phyloP scores from a whole-genome alignment of 2,329 filamentous ascomycete genomes.

The Ceratocystis alfenasii region DNA sequence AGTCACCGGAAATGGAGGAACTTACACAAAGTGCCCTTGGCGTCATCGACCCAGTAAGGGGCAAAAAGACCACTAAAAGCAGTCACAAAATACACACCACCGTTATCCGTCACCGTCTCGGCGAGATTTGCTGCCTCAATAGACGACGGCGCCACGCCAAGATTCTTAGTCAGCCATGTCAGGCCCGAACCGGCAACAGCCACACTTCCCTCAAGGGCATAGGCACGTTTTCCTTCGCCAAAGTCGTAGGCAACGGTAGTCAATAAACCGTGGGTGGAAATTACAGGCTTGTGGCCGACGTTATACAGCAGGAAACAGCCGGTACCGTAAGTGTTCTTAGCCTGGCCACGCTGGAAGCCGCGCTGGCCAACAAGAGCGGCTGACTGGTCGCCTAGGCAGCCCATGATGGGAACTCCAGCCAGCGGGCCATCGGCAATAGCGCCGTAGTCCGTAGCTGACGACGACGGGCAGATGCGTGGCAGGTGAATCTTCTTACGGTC shows the following conservation, averaged over 20 bases:
- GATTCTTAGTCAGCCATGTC: slow-evolving; percentile 57
- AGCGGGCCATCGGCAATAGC: slow-evolving; percentile 52
- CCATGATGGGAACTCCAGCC: slow-evolving; percentile 61
- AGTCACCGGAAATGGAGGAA: slow-evolving; percentile 21
- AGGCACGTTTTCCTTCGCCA: slow-evolving; percentile 47
- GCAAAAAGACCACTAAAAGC: slow-evolving; percentile 86
- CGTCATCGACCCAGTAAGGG: slow-evolving; percentile 90
- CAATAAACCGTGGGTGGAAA: slow-evolving; percentile 70
- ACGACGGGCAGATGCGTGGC: slow-evolving; percentile 74
- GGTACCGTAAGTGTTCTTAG: slow-evolving; percentile 86
- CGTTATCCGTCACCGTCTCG: slow-evolving; percentile 53
- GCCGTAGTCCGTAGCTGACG: slow-evolving; percentile 62
- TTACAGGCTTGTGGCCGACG: slow-evolving; percentile 70
- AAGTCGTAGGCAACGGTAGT: slow-evolving; percentile 84
- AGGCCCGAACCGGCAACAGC: slow-evolving; percentile 72
- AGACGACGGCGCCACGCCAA: slow-evolving; percentile 45
- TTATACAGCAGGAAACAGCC: slow-evolving; percentile 86
- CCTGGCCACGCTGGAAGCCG: slow-evolving; percentile 67
- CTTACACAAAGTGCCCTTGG: slow-evolving; percentile 71
- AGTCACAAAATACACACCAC: slow-evolving; percentile 76
- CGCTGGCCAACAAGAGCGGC: slow-evolving; percentile 76
- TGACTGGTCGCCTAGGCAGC: slow-evolving; percentile 77
- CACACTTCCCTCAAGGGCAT: slow-evolving; percentile 74
- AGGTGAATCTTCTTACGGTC: slow-evolving; percentile 55
- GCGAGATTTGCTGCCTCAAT: slow-evolving; percentile 41